A percentile compares a stretch with the other conserved stretches of the same genome.
Conservation (phyloP, 495 filamentous ascomycete species). For the Lophiotrema nucula region DNA sequence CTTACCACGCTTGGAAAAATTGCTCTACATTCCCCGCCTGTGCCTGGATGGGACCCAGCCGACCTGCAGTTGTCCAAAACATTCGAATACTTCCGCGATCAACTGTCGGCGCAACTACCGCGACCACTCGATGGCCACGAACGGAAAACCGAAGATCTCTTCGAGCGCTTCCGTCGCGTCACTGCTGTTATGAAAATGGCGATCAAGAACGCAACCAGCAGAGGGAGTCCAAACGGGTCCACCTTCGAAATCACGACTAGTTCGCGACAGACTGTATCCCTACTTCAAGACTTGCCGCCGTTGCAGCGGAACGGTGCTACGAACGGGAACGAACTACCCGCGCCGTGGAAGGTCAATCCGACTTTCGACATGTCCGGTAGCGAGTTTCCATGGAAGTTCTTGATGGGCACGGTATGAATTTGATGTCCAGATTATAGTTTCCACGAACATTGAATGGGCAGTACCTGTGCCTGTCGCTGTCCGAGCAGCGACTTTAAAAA, state of each 20-base stretch:
- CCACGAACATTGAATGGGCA: background rate
- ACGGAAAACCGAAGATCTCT: slow-evolving; percentile 15
- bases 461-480: background rate
- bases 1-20: slow-evolving; percentile 22
- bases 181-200: slow-evolving; percentile 26
- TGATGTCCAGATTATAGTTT: background rate
- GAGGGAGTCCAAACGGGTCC: slow-evolving; percentile 20
- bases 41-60: slow-evolving; percentile 24
- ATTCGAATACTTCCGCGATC: slow-evolving; percentile 20
- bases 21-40: slow-evolving; percentile 10
- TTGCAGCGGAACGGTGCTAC: slow-evolving; percentile 12
- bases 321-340: slow-evolving; percentile 16
- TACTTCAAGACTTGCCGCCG: slow-evolving; percentile 22
- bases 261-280: slow-evolving; percentile 16
- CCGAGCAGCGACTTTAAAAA: background rate
- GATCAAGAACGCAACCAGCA: background rate
- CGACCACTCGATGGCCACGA: slow-evolving; percentile 12
- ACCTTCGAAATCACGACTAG: slow-evolving; percentile 24
- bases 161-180: slow-evolving; percentile 23
- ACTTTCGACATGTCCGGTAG: slow-evolving; percentile 12
- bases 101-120: slow-evolving; percentile 14
- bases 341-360: slow-evolving; percentile 22
- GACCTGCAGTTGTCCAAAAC: slow-evolving; percentile 23
- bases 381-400: slow-evolving; percentile 21
- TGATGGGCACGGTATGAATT: slow-evolving; percentile 23